Percentiles rank a stretch among this genome's conserved stretches.
These are phyloP conservation scores for Boletus sp. DNA, from an alignment of 768 basidiomycete genomes.

Conservation along the genomic window DNA sequence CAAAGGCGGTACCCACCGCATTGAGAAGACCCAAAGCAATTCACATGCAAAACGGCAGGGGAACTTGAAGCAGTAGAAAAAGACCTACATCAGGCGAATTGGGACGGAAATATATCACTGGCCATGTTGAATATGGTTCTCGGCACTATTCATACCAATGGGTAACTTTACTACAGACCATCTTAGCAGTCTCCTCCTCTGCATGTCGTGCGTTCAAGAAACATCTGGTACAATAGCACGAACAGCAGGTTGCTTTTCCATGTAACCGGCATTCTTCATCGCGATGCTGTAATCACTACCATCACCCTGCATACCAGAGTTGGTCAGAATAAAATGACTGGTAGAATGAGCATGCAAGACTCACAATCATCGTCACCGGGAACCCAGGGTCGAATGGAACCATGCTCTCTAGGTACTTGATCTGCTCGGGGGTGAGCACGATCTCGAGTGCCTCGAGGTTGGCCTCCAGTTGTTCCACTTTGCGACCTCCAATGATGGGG, in stretches of 20 bases:
- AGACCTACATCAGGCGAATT: too few relatives aligned
- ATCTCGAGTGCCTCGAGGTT: neutral
- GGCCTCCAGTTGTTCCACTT: neutral
- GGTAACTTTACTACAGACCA: too few relatives aligned
- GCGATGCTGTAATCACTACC: conserved; percentile 14
- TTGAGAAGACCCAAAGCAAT: too few relatives aligned
- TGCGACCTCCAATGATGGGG: neutral
- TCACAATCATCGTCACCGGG: neutral
- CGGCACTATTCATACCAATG: too few relatives aligned
- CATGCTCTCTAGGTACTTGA: neutral
- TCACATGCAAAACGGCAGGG: too few relatives aligned
- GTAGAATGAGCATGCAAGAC: neutral
- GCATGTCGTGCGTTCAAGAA: neutral
- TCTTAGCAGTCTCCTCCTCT: too few relatives aligned
- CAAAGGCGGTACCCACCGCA: too few relatives aligned
- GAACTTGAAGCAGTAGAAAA: too few relatives aligned
- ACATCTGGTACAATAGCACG: conserved; percentile 5
- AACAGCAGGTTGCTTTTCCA: conserved; percentile 20
- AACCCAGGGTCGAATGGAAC: neutral
- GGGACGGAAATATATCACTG: too few relatives aligned
- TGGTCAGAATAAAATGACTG: neutral
- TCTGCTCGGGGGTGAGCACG: neutral
- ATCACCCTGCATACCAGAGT: conserved; percentile 3
- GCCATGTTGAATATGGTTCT: too few relatives aligned
- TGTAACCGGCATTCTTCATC: conserved; percentile 11